These are phyloP conservation scores for Suillus subalutaceus DNA, from an alignment of 768 basidiomycete genomes.

Conservation along the genomic window DNA sequence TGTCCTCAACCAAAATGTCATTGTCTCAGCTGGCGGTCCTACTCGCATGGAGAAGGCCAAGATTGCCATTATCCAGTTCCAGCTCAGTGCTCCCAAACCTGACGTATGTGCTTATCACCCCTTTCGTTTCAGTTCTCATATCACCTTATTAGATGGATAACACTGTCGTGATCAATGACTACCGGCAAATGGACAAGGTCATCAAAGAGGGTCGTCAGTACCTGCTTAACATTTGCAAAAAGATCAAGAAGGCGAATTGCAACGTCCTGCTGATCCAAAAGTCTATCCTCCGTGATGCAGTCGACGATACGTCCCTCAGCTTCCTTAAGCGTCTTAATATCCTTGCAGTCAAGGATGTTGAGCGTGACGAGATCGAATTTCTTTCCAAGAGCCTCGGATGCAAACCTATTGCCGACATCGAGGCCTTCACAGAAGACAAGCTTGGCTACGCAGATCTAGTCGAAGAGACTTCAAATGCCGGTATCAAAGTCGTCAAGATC, in stretches of 20 bases:
- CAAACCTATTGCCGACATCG: constrained; percentile 97
- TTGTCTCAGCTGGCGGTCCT: constrained; percentile 88
- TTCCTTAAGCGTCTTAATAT: constrained; percentile 98
- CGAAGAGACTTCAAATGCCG: constrained; percentile 82
- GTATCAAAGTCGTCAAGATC: constrained; percentile 90
- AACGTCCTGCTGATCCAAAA: constrained; percentile 99
- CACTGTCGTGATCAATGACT: constrained; percentile 98
- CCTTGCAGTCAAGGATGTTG: constrained; percentile 94
- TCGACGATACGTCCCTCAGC: constrained; percentile 95
- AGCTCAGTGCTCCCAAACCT: constrained; percentile 95
- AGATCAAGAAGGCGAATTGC: constrained; percentile 99
- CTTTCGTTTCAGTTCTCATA: constrained; percentile 2
- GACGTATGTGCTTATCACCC: constrained; percentile 61
- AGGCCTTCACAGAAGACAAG: constrained; percentile 97
- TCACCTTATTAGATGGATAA: constrained; percentile 86
- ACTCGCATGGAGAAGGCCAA: constrained; percentile 97
- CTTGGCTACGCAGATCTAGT: constrained; percentile 95
- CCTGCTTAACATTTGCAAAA: constrained; percentile 96
- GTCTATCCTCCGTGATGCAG: constrained; percentile 98
- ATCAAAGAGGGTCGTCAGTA: constrained; percentile 99
- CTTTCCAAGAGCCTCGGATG: constrained; percentile 92
- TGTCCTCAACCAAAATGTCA: constrained; percentile 95
- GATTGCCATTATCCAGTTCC: constrained; percentile 98
- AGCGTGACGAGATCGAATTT: constrained; percentile 98
- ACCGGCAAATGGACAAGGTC: constrained; percentile 99